Evolutionary conservation across 768 basidiomycete species (phyloP).

Genomic region (Trametopsis cervina): DNA sequence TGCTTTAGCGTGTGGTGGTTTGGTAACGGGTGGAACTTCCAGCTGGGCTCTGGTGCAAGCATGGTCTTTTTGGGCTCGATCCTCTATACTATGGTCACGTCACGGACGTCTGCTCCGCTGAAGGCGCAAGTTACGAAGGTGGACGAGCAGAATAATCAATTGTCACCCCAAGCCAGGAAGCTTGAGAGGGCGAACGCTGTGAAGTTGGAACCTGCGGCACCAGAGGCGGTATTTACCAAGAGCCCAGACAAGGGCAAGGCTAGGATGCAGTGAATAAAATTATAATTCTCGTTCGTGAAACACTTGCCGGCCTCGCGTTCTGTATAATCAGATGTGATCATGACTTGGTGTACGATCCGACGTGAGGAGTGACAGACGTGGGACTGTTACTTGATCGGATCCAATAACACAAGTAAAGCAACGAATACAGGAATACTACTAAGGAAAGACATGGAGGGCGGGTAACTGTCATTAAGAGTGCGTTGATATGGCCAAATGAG

Average conservation of each 20-base stretch:
- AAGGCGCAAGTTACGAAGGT: background rate
- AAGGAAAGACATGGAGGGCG: background rate
- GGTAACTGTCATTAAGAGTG: too few species aligned
- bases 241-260: background rate
- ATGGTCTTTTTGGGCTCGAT: constrained; percentile 72
- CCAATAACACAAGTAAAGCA: background rate
- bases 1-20: constrained; percentile 85
- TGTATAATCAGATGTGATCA: background rate
- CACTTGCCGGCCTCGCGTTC: background rate
- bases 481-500: too few species aligned
- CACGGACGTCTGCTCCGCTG: constrained; percentile 10
- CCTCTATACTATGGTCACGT: constrained; percentile 34
- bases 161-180: background rate
- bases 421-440: background rate
- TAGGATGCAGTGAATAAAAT: background rate
- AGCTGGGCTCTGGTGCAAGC: constrained; percentile 56
- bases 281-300: too few species aligned
- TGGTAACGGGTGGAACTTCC: constrained; percentile 61
- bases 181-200: background rate
- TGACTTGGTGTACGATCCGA: background rate
- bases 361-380: background rate
- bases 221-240: background rate
- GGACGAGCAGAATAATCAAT: background rate
- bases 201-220: background rate
- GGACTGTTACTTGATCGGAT: background rate